Evolutionary conservation across 257 asterid genomes (phyloP).

Genomic region (Solanum peruvianum): DNA sequence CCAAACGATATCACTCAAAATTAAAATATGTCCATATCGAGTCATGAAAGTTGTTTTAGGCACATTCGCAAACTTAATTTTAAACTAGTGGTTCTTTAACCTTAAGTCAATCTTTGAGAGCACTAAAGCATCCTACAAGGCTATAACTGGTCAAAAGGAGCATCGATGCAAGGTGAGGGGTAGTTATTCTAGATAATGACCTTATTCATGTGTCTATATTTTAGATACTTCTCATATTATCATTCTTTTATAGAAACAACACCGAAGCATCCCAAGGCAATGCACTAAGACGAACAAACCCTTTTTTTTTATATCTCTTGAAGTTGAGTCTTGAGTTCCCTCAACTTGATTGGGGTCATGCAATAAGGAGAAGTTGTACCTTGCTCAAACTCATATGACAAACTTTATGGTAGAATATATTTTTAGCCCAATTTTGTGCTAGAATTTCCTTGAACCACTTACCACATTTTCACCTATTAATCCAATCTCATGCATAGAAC

Average conservation of each 20-base stretch:
- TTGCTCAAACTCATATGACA: no score
- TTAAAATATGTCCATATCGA: not conserved
- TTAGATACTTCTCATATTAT: not conserved
- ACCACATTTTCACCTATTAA: not conserved
- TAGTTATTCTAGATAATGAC: not conserved
- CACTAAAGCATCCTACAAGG: no score
- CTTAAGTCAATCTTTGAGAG: not conserved
- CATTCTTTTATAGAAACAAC: not conserved
- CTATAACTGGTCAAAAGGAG: no score
- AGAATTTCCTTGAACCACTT: no score
- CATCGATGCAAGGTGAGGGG: not conserved
- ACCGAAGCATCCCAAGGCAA: not conserved
- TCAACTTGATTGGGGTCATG: no score
- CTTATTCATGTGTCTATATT: not conserved
- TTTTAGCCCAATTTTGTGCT: not conserved
- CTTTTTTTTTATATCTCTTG: not conserved
- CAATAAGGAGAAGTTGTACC: not conserved
- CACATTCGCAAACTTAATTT: not conserved
- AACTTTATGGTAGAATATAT: not conserved
- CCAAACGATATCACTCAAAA: not conserved
- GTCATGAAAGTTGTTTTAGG: not conserved
- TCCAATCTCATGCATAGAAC: not conserved
- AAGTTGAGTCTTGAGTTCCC: not conserved
- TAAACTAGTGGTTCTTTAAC: not conserved
- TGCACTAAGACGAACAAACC: not conserved